Conservation (phyloP, 331 rosid species). For the Cydonia oblonga region DNA sequence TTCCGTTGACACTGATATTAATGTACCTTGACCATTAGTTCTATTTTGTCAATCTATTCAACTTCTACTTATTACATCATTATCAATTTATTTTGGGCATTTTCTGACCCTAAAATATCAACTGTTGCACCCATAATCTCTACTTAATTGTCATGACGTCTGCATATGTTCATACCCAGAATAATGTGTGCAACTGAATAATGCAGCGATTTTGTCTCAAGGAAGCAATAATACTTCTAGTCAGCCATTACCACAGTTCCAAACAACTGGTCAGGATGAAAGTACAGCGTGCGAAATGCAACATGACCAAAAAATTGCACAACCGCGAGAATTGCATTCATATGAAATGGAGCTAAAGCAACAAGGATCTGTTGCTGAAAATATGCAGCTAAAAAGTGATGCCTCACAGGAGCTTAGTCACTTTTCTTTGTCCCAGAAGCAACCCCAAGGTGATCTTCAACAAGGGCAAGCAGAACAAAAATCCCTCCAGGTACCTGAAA, state of each 20-base stretch:
- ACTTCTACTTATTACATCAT: not conserved
- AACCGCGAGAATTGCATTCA: constrained; percentile 42
- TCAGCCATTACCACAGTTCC: constrained; percentile 39
- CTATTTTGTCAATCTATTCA: not conserved
- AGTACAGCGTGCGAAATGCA: constrained; percentile 40
- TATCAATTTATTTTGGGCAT: not conserved
- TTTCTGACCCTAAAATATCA: not conserved
- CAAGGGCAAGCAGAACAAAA: constrained; percentile 32
- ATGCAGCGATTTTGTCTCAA: constrained; percentile 35
- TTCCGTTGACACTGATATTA: not conserved
- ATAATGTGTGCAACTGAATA: constrained; percentile 5
- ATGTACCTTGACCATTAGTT: not conserved
- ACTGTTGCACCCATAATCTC: not conserved
- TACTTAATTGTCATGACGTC: not conserved
- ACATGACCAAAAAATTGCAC: constrained; percentile 36
- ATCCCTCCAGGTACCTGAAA: constrained; percentile 50
- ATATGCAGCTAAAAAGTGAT: constrained; percentile 33
- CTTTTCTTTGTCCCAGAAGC: constrained; percentile 36
- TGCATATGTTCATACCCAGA: constrained; percentile 6
- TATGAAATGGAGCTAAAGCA: constrained; percentile 50
- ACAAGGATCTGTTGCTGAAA: constrained; percentile 30
- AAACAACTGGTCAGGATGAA: constrained; percentile 30
- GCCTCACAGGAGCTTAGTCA: constrained; percentile 29
- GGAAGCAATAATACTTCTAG: constrained; percentile 45
- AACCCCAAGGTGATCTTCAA: constrained; percentile 43